Evolutionary conservation across 495 filamentous ascomycete species (phyloP).

Genomic region (Elasticomyces elasticus): DNA sequence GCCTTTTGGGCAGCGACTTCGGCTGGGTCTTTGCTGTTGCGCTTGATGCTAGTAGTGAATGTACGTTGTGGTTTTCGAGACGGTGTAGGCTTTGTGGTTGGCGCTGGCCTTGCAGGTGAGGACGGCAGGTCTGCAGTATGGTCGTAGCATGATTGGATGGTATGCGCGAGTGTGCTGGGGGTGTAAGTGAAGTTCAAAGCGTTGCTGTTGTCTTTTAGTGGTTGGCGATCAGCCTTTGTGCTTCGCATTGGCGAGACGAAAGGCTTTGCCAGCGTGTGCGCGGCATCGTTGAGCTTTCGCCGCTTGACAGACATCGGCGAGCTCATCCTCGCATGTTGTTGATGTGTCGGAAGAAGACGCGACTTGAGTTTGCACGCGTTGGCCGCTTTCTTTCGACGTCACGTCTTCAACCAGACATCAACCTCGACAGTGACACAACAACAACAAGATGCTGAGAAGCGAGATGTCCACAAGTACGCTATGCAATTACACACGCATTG

Average conservation of each 20-base stretch:
- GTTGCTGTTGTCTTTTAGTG: conserved; percentile 18
- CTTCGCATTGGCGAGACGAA: conserved; percentile 56
- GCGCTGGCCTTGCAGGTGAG: background rate
- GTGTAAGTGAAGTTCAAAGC: conserved; percentile 4
- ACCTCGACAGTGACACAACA: too few species aligned
- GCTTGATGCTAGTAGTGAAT: background rate
- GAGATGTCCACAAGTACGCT: too few species aligned
- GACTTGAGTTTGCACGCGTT: too few species aligned
- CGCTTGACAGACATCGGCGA: conserved; percentile 40
- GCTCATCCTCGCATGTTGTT: too few species aligned
- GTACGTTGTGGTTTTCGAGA: background rate
- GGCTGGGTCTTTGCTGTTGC: conserved; percentile 11
- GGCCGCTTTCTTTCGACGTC: too few species aligned
- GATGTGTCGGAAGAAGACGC: too few species aligned
- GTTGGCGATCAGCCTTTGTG: conserved; percentile 10
- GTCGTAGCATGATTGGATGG: conserved; percentile 4
- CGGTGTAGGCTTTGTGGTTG: conserved; percentile 1
- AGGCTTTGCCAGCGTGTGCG: conserved; percentile 48
- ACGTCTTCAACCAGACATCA: too few species aligned
- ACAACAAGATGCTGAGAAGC: too few species aligned
- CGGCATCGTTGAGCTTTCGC: conserved; percentile 43
- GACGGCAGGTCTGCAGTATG: background rate
- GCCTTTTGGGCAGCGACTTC: conserved; percentile 17
- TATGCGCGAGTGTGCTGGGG: conserved; percentile 16
- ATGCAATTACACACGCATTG: too few species aligned